Evolutionary conservation across 768 basidiomycete genomes (phyloP).

Genomic region (Astraeus odoratus): DNA sequence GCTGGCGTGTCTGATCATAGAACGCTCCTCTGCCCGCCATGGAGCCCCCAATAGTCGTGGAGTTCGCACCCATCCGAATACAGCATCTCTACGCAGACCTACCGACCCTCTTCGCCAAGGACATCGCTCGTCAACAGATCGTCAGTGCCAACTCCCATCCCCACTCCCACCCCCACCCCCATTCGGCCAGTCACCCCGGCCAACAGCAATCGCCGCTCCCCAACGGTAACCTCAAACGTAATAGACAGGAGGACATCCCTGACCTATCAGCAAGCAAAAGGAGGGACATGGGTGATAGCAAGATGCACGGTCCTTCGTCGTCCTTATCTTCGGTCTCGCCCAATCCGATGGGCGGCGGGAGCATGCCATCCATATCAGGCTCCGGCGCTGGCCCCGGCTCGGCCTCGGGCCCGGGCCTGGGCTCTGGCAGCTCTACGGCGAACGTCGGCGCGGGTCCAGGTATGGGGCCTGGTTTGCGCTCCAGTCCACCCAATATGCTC

Average conservation of each 20-base stretch:
- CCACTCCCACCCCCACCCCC: not conserved
- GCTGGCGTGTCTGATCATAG: conserved; percentile 21
- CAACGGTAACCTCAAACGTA: conserved; percentile 47
- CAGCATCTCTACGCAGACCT: conserved; percentile 58
- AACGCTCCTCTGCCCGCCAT: conserved; percentile 47
- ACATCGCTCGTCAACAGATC: conserved; percentile 41
- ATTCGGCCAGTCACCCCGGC: conserved; percentile 6
- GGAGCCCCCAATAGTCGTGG: conserved; percentile 46
- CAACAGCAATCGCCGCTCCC: conserved; percentile 20
- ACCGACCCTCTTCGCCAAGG: conserved; percentile 54
- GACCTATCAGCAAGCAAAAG: conserved; percentile 49
- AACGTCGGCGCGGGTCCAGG: not conserved
- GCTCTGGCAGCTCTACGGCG: not conserved
- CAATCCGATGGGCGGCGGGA: not conserved
- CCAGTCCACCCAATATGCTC: conserved; percentile 17
- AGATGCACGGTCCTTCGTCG: conserved; percentile 31
- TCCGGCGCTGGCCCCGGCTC: conserved; percentile 2
- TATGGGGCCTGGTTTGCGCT: conserved; percentile 8
- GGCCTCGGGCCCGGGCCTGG: not conserved
- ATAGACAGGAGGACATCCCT: conserved; percentile 45
- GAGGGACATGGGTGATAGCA: conserved; percentile 62
- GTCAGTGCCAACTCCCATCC: conserved; percentile 17
- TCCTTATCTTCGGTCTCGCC: not conserved
- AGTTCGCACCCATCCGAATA: conserved; percentile 53
- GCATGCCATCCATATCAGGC: conserved; percentile 9